Conservation (phyloP, 768 basidiomycete species). For the Macrocybe gigantea region DNA sequence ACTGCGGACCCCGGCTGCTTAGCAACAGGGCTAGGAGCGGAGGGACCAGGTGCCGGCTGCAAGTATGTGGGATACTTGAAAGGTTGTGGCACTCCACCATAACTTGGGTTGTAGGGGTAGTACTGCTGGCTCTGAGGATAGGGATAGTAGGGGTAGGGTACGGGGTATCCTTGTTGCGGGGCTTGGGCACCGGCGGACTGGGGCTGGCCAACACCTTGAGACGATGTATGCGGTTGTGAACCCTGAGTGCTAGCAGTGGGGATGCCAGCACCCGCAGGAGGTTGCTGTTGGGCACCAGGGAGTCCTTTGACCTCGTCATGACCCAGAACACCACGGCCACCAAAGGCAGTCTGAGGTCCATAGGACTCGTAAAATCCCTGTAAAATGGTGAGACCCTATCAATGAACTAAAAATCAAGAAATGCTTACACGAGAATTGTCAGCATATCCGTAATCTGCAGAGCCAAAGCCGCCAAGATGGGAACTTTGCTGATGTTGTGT, state of each 20-base stretch:
- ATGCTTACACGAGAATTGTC: slow-evolving; percentile 59
- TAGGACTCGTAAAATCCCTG: slow-evolving; percentile 80
- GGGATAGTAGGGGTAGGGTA: slow-evolving; percentile 55
- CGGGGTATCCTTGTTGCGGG: slow-evolving; percentile 61
- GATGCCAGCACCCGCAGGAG: slow-evolving; percentile 36
- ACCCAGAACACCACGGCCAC: slow-evolving; percentile 55
- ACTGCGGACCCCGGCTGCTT: slow-evolving; percentile 57
- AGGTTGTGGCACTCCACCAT: slow-evolving; percentile 52
- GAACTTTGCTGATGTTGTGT: slow-evolving; percentile 54
- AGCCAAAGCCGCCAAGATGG: slow-evolving; percentile 49
- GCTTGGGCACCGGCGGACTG: slow-evolving; percentile 58
- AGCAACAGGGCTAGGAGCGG: slow-evolving; percentile 57
- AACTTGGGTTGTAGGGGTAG: slow-evolving; percentile 54
- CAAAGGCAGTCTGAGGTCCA: slow-evolving; percentile 55
- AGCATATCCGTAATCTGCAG: slow-evolving; percentile 62
- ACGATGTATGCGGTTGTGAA: slow-evolving; percentile 48
- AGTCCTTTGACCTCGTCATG: slow-evolving; percentile 77
- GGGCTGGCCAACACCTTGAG: slow-evolving; percentile 46
- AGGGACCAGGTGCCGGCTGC: slow-evolving; percentile 65
- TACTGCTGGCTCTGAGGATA: slow-evolving; percentile 78
- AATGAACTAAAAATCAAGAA: neutral
- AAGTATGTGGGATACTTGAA: slow-evolving; percentile 79
- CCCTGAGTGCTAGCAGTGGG: slow-evolving; percentile 50
- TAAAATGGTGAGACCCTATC: neutral
- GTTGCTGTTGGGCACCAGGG: slow-evolving; percentile 53